Conservation (phyloP, 768 basidiomycete genomes). For the Suillus spraguei region DNA sequence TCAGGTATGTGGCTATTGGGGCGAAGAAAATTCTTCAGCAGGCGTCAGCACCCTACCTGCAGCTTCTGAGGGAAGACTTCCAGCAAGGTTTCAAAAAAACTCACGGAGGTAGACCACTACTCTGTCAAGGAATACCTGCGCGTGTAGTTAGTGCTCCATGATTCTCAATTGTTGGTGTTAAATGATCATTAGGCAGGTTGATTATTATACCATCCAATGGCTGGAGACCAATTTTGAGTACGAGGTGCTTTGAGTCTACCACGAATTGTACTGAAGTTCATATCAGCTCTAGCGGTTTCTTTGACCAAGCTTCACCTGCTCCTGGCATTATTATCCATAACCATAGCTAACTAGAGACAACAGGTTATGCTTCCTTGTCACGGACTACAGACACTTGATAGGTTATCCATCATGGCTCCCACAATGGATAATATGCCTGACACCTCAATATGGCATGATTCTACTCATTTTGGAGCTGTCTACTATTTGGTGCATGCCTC, state of each 20-base stretch:
- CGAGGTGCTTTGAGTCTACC: neutral
- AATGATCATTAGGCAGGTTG: neutral
- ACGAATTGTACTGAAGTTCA: neutral
- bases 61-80: constrained; percentile 4
- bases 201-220: constrained; percentile 6
- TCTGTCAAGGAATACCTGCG: constrained; percentile 1
- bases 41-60: constrained; percentile 1
- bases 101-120: constrained; percentile 1
- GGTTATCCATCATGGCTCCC: too few relatives aligned
- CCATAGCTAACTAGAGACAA: too few relatives aligned
- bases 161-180: neutral
- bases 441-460: too few relatives aligned
- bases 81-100: neutral
- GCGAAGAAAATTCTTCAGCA: neutral
- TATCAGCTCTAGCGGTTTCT: neutral
- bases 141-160: neutral
- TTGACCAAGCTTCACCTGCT: too few relatives aligned
- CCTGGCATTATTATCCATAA: too few relatives aligned
- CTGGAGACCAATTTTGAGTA: neutral
- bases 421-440: too few relatives aligned
- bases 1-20: neutral
- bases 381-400: too few relatives aligned
- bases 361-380: too few relatives aligned
- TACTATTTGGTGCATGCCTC: too few relatives aligned
- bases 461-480: too few relatives aligned